phyloP scores from a whole-genome alignment of 2,329 filamentous ascomycete species.

The Trichoderma sp. region DNA sequence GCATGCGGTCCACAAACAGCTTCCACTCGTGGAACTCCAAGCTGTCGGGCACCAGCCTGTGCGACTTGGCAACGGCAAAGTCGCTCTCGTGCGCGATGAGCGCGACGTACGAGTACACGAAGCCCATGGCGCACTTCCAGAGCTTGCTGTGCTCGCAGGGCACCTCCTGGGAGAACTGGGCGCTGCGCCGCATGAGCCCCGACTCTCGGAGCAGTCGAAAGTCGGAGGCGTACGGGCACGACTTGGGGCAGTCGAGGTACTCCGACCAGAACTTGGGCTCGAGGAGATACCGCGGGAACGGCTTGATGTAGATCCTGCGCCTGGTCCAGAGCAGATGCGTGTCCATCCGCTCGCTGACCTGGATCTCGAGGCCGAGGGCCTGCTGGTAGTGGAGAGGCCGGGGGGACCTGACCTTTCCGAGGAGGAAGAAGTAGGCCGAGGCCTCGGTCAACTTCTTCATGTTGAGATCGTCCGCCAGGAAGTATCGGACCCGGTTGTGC shows the following conservation, averaged over 20 bases:
- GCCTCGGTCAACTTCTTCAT: background rate
- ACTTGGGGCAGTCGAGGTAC: background rate
- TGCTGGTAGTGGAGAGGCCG: slow-evolving; percentile 23
- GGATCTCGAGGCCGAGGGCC: slow-evolving; percentile 8
- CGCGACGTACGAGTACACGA: slow-evolving; percentile 19
- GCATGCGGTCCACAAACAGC: background rate
- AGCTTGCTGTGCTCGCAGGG: slow-evolving; percentile 2
- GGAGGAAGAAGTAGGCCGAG: background rate
- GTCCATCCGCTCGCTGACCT: slow-evolving; percentile 21
- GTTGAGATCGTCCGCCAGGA: slow-evolving; percentile 12
- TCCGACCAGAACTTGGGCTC: slow-evolving; percentile 12
- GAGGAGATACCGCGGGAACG: slow-evolving; percentile 21
- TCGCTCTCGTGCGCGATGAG: slow-evolving; percentile 23
- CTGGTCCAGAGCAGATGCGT: slow-evolving; percentile 20
- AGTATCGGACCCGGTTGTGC: background rate
- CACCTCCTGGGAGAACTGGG: background rate
- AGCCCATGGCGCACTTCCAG: slow-evolving; percentile 17
- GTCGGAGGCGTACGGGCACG: background rate
- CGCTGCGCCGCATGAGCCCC: background rate
- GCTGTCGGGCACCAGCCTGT: slow-evolving; percentile 1
- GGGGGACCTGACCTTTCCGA: slow-evolving; percentile 11
- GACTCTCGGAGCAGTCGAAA: background rate
- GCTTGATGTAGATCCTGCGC: slow-evolving; percentile 20
- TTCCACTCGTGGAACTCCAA: slow-evolving; percentile 8
- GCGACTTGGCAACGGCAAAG: slow-evolving; percentile 17